Conservation (phyloP, 441 rosid species). For the Omphalea diandra region DNA sequence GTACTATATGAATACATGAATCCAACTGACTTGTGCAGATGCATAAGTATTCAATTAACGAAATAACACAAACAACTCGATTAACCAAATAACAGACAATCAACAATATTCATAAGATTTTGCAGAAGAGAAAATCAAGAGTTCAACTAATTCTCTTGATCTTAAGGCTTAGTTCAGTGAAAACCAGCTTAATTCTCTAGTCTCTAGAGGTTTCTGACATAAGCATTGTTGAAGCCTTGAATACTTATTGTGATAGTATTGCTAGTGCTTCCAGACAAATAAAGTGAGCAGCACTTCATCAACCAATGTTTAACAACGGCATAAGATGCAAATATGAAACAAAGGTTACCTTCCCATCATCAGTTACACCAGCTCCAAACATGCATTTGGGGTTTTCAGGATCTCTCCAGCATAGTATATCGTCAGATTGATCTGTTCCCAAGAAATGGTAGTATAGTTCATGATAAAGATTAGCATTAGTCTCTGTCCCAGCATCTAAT, state of each 20-base stretch:
- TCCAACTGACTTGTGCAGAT: not conserved
- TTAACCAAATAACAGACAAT: too few relatives aligned
- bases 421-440: conserved; percentile 83
- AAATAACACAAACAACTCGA: not conserved
- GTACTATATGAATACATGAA: not conserved
- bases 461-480: conserved; percentile 69
- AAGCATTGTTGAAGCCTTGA: not conserved
- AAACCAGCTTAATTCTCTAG: not conserved
- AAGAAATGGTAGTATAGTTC: conserved; percentile 80
- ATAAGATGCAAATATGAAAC: not conserved
- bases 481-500: conserved; percentile 95
- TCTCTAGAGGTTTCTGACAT: not conserved
- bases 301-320: not conserved
- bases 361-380: conserved; percentile 55
- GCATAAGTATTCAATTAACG: not conserved
- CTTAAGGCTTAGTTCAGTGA: not conserved
- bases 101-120: not conserved
- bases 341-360: conserved; percentile 75
- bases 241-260: not conserved
- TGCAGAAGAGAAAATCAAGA: not conserved
- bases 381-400: conserved; percentile 66
- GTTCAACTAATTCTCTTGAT: not conserved
- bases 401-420: conserved; percentile 92
- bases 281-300: not conserved
- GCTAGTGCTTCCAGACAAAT: not conserved